Percentiles rank a stretch among this genome's conserved stretches.
These are phyloP conservation scores for Closterium sp. DNA, from an alignment of 139 green algal species.

Conservation along the genomic window DNA sequence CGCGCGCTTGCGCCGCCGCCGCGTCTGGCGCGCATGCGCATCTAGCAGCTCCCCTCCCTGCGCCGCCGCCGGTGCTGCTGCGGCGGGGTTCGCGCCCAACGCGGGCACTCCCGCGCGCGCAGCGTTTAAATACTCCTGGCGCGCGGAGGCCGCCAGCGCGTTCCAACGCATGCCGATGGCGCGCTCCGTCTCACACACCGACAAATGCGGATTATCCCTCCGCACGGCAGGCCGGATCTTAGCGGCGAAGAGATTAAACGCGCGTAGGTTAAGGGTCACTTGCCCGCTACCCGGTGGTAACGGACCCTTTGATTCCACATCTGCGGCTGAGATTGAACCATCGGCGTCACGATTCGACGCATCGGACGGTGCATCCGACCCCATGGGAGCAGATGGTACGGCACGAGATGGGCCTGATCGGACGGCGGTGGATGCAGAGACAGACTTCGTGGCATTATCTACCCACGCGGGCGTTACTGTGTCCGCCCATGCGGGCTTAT, in stretches of 20 bases:
- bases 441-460: background rate
- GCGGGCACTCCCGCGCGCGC: background rate
- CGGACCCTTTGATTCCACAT: background rate
- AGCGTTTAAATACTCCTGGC: background rate
- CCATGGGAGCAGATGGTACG: background rate
- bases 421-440: background rate
- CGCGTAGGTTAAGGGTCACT: background rate
- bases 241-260: background rate
- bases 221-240: background rate
- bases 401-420: background rate
- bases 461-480: background rate
- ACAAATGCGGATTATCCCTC: background rate
- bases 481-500: background rate
- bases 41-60: background rate
- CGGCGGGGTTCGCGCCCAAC: background rate
- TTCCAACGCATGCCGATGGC: slow-evolving; percentile 5
- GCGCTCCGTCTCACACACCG: background rate
- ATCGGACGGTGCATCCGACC: background rate
- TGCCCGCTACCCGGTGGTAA: background rate
- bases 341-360: background rate
- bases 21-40: background rate
- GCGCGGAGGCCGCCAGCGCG: background rate
- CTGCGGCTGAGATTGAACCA: background rate
- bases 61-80: background rate
- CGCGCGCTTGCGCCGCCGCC: slow-evolving; percentile 1